Base-by-base conservation (phyloP, 176 grass and related monocot genomes). In the Thinopyrum elongatum region DNA sequence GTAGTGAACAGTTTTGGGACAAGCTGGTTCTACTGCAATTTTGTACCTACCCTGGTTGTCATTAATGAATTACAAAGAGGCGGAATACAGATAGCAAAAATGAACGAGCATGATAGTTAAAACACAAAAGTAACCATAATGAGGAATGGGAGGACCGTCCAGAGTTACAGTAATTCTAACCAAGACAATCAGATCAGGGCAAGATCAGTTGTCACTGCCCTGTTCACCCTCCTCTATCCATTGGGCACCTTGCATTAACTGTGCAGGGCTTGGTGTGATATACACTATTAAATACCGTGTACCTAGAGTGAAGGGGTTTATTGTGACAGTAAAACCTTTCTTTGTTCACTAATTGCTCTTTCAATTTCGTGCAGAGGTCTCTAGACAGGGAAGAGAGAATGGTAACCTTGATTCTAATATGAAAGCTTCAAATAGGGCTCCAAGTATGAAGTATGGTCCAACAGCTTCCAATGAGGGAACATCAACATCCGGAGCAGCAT, bases 381-480 rank as follows among this genome's bases (percentile, higher is more conserved):
- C 97, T 68, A 92, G 94, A 77, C 92, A 99, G 76, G 97, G 94
- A 80, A 91, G 90, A 68, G 97, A 98, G 76, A 93, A 94, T 86
- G 90, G 90, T 59, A 95, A 87, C 90, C 28, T 83, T 70, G 96
- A 95, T 53, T 89, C 92, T 38, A 86, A 77, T 79, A 81, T 49
- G 26, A 99, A 99, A 87, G 59, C 85, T 82, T 76, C 83, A 57
- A 91, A 91, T 61, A 96, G 91, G 83, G 79, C 72, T 35, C 68
- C 88, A 57, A 94, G 82, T 79, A 94, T 86, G 68, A 94, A 87
- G 59, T 80, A 81, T 89, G 85, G 78, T 27, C 74, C 86, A 86
- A 82, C 83, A 79, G 65, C 82, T 82, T 95, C 90, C 68, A 95
- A 89, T 80, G 97, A 99, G 90, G 97, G 92, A 74, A 72, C 88